Conservation (phyloP, 2,329 filamentous ascomycete species). For the Hypoxylon rubiginosum region DNA sequence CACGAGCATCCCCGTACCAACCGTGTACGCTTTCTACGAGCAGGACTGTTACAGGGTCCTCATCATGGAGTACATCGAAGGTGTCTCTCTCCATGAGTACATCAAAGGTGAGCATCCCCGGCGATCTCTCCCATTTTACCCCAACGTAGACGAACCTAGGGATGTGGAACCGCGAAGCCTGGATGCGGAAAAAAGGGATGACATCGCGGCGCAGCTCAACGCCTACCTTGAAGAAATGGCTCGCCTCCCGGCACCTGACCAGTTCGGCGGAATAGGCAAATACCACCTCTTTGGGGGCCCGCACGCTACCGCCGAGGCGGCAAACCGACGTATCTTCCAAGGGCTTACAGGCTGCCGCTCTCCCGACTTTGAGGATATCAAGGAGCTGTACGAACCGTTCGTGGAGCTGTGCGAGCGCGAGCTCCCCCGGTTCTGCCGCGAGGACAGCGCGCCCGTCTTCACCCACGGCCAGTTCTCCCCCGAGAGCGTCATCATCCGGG, state of each 20-base stretch:
- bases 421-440: neutral
- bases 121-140: no score
- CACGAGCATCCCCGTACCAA: no score
- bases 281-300: neutral
- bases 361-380: neutral
- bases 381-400: neutral
- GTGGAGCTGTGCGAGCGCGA: neutral
- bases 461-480: neutral
- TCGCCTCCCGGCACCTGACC: neutral
- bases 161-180: no score
- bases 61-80: no score
- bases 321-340: neutral
- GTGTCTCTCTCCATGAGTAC: no score
- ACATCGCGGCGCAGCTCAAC: neutral
- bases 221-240: neutral
- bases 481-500: neutral
- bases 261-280: neutral
- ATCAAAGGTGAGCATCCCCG: no score
- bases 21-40: conserved; percentile 28
- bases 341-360: no score
- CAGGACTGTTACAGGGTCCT: no score
- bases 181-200: neutral
- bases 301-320: neutral
- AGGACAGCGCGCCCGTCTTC: neutral
- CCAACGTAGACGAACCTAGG: no score